Evolutionary conservation across 208 protist genomes (phyloP).

Genomic region (Phytomonas sp.): DNA sequence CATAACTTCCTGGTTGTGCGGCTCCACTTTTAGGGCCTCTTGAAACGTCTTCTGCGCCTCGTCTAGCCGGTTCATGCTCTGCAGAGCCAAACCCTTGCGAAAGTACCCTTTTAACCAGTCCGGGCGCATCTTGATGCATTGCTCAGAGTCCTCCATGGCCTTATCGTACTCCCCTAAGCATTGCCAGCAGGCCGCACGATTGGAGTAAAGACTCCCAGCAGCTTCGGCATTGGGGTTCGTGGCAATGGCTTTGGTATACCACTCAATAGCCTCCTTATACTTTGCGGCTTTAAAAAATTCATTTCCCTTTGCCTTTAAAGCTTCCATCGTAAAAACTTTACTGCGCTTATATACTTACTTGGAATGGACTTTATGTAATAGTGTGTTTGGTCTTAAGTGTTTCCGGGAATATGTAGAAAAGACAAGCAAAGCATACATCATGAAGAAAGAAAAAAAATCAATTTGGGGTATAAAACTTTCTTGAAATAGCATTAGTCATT

Average conservation of each 20-base stretch:
- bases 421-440: not conserved
- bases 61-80: slow-evolving; percentile 60
- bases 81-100: slow-evolving; percentile 74
- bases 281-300: slow-evolving; percentile 85
- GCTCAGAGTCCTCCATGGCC: slow-evolving; percentile 67
- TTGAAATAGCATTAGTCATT: not conserved
- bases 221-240: slow-evolving; percentile 67
- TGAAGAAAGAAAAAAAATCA: not conserved
- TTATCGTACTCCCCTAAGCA: slow-evolving; percentile 64
- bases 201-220: slow-evolving; percentile 81
- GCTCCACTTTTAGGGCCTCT: slow-evolving; percentile 63
- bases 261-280: slow-evolving; percentile 83
- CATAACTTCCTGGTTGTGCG: slow-evolving; percentile 70
- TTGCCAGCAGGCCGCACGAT: slow-evolving; percentile 83
- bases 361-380: slow-evolving; percentile 3
- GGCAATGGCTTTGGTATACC: slow-evolving; percentile 87
- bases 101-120: slow-evolving; percentile 90
- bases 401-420: not conserved
- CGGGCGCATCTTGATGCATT: slow-evolving; percentile 79
- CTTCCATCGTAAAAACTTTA: slow-evolving; percentile 44
- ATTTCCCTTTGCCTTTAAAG: slow-evolving; percentile 87
- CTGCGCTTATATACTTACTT: not conserved
- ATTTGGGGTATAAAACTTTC: not conserved
- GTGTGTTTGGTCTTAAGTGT: not conserved
- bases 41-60: slow-evolving; percentile 79